These are phyloP conservation scores for Salvia miltiorrhiza DNA, from an alignment of 257 asterid species.

Conservation along the genomic window DNA sequence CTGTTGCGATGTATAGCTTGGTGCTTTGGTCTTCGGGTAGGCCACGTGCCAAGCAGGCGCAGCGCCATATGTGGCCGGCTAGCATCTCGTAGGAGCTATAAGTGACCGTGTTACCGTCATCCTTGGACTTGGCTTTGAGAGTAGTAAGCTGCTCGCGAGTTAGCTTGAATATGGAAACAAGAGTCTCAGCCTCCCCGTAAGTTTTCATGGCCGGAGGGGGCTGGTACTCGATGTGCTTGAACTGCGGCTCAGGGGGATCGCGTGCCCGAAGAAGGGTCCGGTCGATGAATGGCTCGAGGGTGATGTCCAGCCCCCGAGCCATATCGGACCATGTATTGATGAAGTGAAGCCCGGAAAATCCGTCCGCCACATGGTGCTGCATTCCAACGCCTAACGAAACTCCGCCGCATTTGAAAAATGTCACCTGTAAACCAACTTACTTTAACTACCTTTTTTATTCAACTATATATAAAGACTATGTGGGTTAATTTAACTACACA, in stretches of 20 bases:
- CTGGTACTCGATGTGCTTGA: slow-evolving; percentile 86
- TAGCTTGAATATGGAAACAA: slow-evolving; percentile 63
- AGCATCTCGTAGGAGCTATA: slow-evolving; percentile 92
- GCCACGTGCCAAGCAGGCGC: slow-evolving; percentile 64
- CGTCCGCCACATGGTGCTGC: slow-evolving; percentile 96
- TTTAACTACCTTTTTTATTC: no score
- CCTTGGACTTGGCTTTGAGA: slow-evolving; percentile 74
- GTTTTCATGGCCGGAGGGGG: slow-evolving; percentile 75
- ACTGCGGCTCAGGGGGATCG: slow-evolving; percentile 79
- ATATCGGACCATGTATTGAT: slow-evolving; percentile 94
- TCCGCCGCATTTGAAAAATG: slow-evolving; percentile 92
- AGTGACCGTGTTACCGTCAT: slow-evolving; percentile 40
- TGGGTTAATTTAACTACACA: no score
- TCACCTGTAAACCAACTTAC: slow-evolving; percentile 41
- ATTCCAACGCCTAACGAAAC: slow-evolving; percentile 93
- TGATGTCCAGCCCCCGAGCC: slow-evolving; percentile 82
- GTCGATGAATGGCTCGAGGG: slow-evolving; percentile 74
- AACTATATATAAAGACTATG: no score
- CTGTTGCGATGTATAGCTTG: slow-evolving; percentile 77
- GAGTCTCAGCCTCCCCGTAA: slow-evolving; percentile 29
- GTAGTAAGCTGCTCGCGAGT: slow-evolving; percentile 54
- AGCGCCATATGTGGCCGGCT: slow-evolving; percentile 86
- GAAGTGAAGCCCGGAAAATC: slow-evolving; percentile 97
- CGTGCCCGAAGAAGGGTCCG: slow-evolving; percentile 82
- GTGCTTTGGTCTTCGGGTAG: slow-evolving; percentile 62